Conservation (phyloP, 169 alveolate genomes). For the Babesia ovata region DNA sequence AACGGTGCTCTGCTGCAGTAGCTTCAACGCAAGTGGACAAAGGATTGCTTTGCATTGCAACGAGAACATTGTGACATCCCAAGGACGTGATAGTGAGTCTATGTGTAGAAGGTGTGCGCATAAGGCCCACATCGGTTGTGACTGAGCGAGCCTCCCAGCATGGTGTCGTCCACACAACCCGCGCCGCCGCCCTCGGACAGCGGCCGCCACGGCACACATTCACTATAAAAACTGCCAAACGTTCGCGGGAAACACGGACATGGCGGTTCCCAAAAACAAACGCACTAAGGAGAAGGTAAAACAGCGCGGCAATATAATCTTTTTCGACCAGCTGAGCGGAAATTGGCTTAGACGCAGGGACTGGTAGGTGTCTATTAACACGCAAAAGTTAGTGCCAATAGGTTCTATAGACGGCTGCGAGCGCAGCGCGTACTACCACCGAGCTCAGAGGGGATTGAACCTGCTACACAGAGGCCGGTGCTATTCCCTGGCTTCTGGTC, state of each 20-base stretch:
- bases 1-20: constrained; percentile 23
- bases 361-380: constrained; percentile 52
- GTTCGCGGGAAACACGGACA: constrained; percentile 2
- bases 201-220: background rate
- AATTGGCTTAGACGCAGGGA: constrained; percentile 78
- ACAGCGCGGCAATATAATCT: constrained; percentile 75
- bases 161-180: background rate
- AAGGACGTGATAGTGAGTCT: background rate
- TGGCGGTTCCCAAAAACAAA: constrained; percentile 80
- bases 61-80: background rate
- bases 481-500: constrained; percentile 81
- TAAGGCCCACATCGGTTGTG: background rate
- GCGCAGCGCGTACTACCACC: constrained; percentile 45
- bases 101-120: background rate
- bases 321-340: constrained; percentile 77
- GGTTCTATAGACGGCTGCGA: constrained; percentile 59
- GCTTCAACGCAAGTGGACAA: background rate
- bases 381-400: background rate
- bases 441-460: constrained; percentile 13
- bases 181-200: background rate
- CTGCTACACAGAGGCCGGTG: constrained; percentile 46
- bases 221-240: background rate
- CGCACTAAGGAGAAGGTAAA: constrained; percentile 73
- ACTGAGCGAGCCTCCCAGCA: background rate
- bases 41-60: background rate